Conservation (phyloP, 805 yeast genomes). For the Hanseniaspora hatyaiensis region DNA sequence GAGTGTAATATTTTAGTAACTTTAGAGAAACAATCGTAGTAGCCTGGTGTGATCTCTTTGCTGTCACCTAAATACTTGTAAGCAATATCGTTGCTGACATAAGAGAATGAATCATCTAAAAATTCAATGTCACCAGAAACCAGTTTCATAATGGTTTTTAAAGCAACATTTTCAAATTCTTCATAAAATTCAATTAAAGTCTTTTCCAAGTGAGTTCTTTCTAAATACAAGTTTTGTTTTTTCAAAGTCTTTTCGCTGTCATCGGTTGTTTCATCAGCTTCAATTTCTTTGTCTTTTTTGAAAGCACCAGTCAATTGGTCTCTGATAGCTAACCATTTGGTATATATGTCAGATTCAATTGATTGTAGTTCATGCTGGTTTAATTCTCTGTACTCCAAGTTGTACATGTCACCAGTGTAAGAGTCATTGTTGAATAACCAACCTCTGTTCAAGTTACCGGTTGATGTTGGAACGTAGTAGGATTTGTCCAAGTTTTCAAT, state of each 20-base stretch:
- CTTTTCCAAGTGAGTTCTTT: constrained; percentile 58
- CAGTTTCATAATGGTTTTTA: constrained; percentile 67
- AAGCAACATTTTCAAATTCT: constrained; percentile 67
- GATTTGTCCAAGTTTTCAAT: constrained; percentile 39
- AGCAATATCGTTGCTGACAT: constrained; percentile 8
- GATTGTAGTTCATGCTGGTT: constrained; percentile 1
- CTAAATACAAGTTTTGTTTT: constrained; percentile 2
- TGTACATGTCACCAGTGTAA: constrained; percentile 44
- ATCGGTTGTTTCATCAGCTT: neutral
- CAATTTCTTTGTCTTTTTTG: neutral
- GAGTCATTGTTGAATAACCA: constrained; percentile 45
- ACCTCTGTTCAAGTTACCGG: constrained; percentile 52
- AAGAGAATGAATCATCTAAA: constrained; percentile 5
- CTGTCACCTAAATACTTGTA: constrained; percentile 8
- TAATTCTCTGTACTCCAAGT: constrained; percentile 38
- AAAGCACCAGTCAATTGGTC: neutral
- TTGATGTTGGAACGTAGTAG: constrained; percentile 50
- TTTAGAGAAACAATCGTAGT: constrained; percentile 8
- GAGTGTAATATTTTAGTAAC: constrained; percentile 13
- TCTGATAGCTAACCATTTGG: constrained; percentile 10
- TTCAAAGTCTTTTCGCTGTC: constrained; percentile 25
- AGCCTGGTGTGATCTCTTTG: constrained; percentile 4
- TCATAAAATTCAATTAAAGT: constrained; percentile 55
- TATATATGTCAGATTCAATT: constrained; percentile 7
- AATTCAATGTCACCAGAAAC: constrained; percentile 52